phyloP scores from a whole-genome alignment of 2,329 filamentous ascomycete genomes.

The Microcyclospora tardicrescens region DNA sequence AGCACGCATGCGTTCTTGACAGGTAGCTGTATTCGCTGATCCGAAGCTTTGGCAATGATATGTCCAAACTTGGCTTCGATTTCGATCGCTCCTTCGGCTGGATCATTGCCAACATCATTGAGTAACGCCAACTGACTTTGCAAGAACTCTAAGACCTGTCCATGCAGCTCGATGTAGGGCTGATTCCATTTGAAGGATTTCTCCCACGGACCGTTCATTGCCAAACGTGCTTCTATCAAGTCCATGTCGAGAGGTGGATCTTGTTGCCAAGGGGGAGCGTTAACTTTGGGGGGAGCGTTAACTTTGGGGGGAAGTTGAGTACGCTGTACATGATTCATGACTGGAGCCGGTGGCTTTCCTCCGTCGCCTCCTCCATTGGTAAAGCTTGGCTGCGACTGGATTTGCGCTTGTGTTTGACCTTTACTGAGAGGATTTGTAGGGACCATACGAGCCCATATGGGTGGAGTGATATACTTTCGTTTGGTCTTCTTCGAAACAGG shows the following conservation, averaged over 20 bases:
- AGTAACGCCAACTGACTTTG: conserved; percentile 10
- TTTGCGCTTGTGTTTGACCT: too few species aligned
- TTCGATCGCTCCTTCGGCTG: conserved; percentile 63
- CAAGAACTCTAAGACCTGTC: conserved; percentile 18
- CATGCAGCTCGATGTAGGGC: conserved; percentile 13
- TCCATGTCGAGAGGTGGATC: conserved; percentile 14
- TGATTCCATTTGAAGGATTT: conserved; percentile 16
- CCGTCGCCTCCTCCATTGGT: too few species aligned
- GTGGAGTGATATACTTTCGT: conserved; percentile 19
- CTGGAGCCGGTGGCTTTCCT: too few species aligned
- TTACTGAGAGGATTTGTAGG: conserved; percentile 9
- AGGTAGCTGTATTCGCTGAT: conserved; percentile 53
- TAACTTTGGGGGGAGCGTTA: too few species aligned
- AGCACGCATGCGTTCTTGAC: conserved; percentile 61
- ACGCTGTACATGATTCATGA: too few species aligned
- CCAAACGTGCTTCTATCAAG: conserved; percentile 12
- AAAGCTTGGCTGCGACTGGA: too few species aligned
- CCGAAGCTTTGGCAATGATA: conserved; percentile 59
- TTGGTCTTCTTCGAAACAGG: conserved; percentile 5
- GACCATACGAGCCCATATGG: conserved; percentile 22
- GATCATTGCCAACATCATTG: conserved; percentile 44
- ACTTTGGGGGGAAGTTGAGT: too few species aligned
- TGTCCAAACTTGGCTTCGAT: conserved; percentile 89
- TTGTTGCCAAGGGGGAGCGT: conserved; percentile 5
- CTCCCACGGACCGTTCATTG: conserved; percentile 19